Percentiles rank a stretch among this genome's conserved stretches.
These are phyloP conservation scores for Suhomyces terraborum DNA, from an alignment of 1,139 yeast genomes.

Conservation along the genomic window DNA sequence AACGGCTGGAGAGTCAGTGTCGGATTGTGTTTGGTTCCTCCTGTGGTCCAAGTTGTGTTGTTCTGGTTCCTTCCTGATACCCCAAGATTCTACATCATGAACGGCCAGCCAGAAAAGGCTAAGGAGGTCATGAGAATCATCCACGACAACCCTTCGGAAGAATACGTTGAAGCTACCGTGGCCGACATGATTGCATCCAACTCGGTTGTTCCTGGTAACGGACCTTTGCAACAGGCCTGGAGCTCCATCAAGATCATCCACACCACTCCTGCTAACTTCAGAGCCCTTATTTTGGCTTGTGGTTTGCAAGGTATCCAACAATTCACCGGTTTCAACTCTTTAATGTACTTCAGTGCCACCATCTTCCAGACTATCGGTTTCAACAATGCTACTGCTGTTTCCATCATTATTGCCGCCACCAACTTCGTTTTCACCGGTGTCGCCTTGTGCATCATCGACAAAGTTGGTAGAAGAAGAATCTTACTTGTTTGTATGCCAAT, in stretches of 20 bases:
- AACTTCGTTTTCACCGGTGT: conserved; percentile 82
- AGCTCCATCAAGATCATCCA: conserved; percentile 71
- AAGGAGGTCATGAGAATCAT: conserved; percentile 60
- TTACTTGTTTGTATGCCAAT: conserved; percentile 75
- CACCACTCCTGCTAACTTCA: conserved; percentile 72
- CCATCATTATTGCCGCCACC: conserved; percentile 88
- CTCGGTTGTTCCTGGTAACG: conserved; percentile 64
- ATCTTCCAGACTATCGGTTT: conserved; percentile 89
- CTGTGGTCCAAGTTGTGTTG: conserved; percentile 71
- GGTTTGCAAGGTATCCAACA: conserved; percentile 95
- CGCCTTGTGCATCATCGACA: conserved; percentile 83
- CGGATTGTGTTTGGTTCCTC: conserved; percentile 87
- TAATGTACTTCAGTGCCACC: conserved; percentile 91
- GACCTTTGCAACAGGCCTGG: conserved; percentile 55
- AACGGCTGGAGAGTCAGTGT: conserved; percentile 95
- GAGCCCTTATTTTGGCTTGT: conserved; percentile 87
- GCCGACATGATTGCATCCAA: conserved; percentile 59
- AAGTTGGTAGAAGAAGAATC: conserved; percentile 81
- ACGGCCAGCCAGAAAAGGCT: conserved; percentile 66
- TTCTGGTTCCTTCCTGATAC: conserved; percentile 93
- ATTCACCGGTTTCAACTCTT: conserved; percentile 91
- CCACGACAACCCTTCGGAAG: conserved; percentile 58
- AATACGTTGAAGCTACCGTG: conserved; percentile 57
- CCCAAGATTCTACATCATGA: conserved; percentile 82
- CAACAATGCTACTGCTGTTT: conserved; percentile 84